These are phyloP conservation scores for Coprinopsis strossmayeri DNA, from an alignment of 768 basidiomycete genomes.

Conservation along the genomic window DNA sequence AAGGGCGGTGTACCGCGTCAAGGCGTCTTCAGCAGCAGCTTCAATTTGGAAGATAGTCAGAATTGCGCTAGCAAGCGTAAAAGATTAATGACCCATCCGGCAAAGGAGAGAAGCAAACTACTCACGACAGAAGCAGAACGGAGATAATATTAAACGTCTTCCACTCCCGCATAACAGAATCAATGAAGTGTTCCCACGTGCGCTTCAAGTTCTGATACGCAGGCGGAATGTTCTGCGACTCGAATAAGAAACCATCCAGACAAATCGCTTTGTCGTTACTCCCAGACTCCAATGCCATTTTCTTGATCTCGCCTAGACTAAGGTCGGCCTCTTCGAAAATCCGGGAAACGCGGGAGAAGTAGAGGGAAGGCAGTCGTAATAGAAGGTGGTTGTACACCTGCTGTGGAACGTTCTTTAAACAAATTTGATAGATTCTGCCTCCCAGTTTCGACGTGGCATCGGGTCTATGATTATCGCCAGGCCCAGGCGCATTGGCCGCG, in stretches of 20 bases:
- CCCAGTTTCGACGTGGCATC: too few species aligned
- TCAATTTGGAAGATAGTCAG: background rate
- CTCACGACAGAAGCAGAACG: conserved; percentile 20
- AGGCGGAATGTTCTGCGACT: conserved; percentile 11
- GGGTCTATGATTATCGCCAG: too few species aligned
- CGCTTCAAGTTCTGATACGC: conserved; percentile 15
- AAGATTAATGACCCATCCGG: background rate
- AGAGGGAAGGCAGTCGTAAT: conserved; percentile 53
- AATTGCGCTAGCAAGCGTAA: background rate
- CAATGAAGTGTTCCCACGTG: conserved; percentile 24
- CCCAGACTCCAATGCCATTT: conserved; percentile 29
- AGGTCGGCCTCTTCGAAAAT: conserved; percentile 61
- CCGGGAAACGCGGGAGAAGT: conserved; percentile 58
- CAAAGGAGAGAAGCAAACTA: background rate
- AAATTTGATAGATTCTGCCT: too few species aligned
- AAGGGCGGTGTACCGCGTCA: background rate
- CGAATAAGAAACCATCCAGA: conserved; percentile 3
- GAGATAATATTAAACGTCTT: conserved; percentile 24
- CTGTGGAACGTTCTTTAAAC: conserved; percentile 14
- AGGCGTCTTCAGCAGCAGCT: background rate
- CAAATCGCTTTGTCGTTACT: conserved; percentile 8
- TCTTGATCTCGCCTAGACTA: conserved; percentile 47
- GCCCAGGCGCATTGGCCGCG: too few species aligned
- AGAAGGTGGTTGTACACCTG: conserved; percentile 31
- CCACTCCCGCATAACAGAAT: conserved; percentile 23